Base-by-base conservation (phyloP, 441 rosid genomes). In the Mallotus japonicus region DNA sequence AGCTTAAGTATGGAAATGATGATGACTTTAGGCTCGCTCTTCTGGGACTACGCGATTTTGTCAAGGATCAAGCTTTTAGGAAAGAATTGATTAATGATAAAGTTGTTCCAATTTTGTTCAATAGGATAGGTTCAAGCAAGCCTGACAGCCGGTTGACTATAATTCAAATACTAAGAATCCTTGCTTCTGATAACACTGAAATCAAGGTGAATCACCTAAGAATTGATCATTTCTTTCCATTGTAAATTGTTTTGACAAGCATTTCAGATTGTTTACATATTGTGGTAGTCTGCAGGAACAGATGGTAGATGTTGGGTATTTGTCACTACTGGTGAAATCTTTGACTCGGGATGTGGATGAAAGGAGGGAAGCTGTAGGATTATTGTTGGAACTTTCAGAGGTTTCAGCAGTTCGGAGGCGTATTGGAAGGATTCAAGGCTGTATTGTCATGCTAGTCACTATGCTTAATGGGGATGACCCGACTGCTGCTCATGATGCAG, bases 401-500 rank as follows among this genome's bases (percentile, higher is more conserved):
- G 82, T 83, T 73, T 80, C 88, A 40, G 69, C 87, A 2, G 87
- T 86, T 65, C 77, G 85, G 80, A 75, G 92, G 53, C 82, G 84
- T 32, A 81, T 87, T 19, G 92, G 92, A 42, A 80, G 86, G 83
- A 83, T 86, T 61, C 92, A 87, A 66, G 95, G 95, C 22, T 88
- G 90, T 76, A 87, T 90, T 61, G 89, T 90, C 62, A 82, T 86
- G 91, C 72, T 90, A 74, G 90, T 87, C 10, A 74, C 88, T 8
- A 79, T 86, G 62, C 81, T 86, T 65, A 85, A 80, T 60, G 86
- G 85, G 19, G 86, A 87, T 28, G 95, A 88, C 67, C 73, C 79
- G 6, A n/a, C 71, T 19, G 89, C 91, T 59, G 86, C 91, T 0
- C 65, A 47, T 32, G 83, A 86, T 84, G 92, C 95, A 0, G 76